These are phyloP conservation scores for Allium cepa DNA, from an alignment of 106 monocot genomes.

Conservation along the genomic window DNA sequence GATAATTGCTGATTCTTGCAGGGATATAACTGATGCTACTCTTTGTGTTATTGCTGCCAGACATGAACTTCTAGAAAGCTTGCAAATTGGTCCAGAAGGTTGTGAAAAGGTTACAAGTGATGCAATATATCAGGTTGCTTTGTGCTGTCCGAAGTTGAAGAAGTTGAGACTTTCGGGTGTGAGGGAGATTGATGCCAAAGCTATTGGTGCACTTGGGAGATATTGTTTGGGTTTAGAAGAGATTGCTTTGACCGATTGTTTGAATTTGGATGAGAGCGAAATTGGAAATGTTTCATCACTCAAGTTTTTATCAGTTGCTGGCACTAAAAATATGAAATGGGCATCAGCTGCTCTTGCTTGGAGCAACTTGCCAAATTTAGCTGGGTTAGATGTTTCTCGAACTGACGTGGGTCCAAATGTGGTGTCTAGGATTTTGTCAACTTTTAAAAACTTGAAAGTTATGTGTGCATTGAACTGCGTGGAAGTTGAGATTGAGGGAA, in stretches of 20 bases:
- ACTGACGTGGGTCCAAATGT: conserved; percentile 57
- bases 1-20: conserved; percentile 15
- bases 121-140: conserved; percentile 15
- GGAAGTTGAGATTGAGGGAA: conserved; percentile 40
- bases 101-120: conserved; percentile 18
- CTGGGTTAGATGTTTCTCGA: conserved; percentile 74
- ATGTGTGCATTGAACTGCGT: conserved; percentile 64
- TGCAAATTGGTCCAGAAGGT: conserved; percentile 16
- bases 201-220: conserved; percentile 16
- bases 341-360: conserved; percentile 15
- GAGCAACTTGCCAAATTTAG: conserved; percentile 32
- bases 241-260: conserved; percentile 17
- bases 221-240: conserved; percentile 15
- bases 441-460: conserved; percentile 61
- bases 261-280: conserved; percentile 15
- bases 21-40: conserved; percentile 15
- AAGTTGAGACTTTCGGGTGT: conserved; percentile 12
- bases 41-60: conserved; percentile 21
- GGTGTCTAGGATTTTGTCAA: conserved; percentile 34
- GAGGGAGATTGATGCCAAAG: conserved; percentile 13
- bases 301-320: conserved; percentile 17
- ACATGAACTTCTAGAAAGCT: conserved; percentile 16
- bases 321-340: conserved; percentile 17
- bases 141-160: conserved; percentile 12
- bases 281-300: conserved; percentile 15